Base-by-base conservation (phyloP, 805 yeast genomes). In the Sungouiozyma intestinalis region DNA sequence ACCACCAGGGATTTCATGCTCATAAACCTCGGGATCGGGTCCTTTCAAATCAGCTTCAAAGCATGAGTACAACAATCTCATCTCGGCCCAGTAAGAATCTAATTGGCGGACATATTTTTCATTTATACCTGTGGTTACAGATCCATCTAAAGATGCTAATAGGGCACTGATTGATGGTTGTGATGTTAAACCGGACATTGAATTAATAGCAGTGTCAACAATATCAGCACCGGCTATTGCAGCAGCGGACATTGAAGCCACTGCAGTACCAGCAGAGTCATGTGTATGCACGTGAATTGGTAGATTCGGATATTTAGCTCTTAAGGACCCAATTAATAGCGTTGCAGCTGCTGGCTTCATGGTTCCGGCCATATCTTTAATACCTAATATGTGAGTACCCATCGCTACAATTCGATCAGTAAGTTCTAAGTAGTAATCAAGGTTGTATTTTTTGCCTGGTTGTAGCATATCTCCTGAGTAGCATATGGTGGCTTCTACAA, bases 281-380 rank as follows among this genome's bases (percentile, higher is more conserved):
- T 92, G 99, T 31, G 97, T 88, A 69, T 92, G 99, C 36, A 92
- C 97, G 63, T 92, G 99, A 61, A 92, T 92, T 54, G 97, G 97
- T 60, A 92, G 73, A 58, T 85, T 78, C 45, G 99, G 98, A 67
- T 84, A 85, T 66, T 76, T 80, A 47, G 74, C 77, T 68, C 98
- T 79, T 54, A 92, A 77, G 21, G 85, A 69, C 46, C 88, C 78
- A 54, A 92, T 76, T 61, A 92, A 77, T 42, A 81, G 52, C 39
- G 73, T 77, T 36, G 98, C 98, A 48, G 98, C 98, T 47, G 77
- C 71, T 48, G 99, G 98, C 67, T 90, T 88, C 71, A 92, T 66
- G 50, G 97, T 90, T 71, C 99, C 99, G 45, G 99, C 99, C 99
- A 92, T 92, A 70, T 92, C 99, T 69, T 92, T 92, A 63, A 92